These are phyloP conservation scores for Myrica gale DNA, from an alignment of 306 rosid species.

Conservation along the genomic window DNA sequence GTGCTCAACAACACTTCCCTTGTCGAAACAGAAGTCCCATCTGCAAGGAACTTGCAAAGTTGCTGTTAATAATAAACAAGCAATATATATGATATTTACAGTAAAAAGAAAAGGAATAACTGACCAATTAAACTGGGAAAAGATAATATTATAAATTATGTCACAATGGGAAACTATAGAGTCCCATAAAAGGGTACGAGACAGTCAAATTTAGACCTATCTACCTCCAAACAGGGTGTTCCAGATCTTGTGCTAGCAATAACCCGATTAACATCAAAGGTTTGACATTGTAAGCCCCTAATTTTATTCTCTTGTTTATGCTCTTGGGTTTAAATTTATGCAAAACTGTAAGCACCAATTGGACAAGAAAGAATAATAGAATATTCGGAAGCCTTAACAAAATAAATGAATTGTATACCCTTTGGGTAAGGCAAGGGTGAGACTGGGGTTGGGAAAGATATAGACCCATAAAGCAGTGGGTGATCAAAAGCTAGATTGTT, in stretches of 20 bases:
- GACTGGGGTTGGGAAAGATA: neutral
- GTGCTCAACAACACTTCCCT: constrained; percentile 75
- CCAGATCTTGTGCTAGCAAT: neutral
- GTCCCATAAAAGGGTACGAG: neutral
- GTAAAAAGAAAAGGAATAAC: neutral
- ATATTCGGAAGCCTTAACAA: neutral
- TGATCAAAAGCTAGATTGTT: neutral
- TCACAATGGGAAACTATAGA: neutral
- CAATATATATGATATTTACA: neutral
- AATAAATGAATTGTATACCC: neutral
- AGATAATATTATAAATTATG: neutral
- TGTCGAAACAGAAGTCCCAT: constrained; percentile 80
- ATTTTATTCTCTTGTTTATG: neutral
- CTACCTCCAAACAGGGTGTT: neutral
- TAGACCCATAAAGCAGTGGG: neutral
- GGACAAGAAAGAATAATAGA: neutral
- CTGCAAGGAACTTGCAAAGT: constrained; percentile 42
- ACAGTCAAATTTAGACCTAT: neutral
- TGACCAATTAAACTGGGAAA: neutral
- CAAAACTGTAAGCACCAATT: neutral
- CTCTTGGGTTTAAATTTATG: neutral
- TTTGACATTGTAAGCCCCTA: neutral
- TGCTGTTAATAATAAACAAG: neutral
- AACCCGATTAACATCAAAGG: too few relatives aligned
- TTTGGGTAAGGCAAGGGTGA: neutral